Percentiles rank a stretch among this genome's conserved stretches.
phyloP scores from a whole-genome alignment of 208 protist species.

The Porcisia hertigi region DNA sequence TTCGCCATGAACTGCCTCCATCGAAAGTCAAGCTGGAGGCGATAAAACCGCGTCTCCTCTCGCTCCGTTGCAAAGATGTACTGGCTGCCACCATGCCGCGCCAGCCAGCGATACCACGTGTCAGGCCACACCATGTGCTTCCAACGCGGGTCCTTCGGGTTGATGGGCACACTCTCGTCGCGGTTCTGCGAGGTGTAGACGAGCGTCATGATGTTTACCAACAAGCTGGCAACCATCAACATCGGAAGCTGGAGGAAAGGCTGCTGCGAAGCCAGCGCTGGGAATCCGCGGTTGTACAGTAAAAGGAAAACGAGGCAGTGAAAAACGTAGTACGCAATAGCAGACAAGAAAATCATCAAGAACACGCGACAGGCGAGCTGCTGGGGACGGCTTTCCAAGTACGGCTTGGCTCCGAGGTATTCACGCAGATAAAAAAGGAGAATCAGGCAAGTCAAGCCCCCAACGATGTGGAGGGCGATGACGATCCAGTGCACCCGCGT shows the following conservation, averaged over 20 bases:
- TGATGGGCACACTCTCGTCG: constrained; percentile 57
- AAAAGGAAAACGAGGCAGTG: constrained; percentile 53
- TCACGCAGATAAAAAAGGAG: constrained; percentile 63
- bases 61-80: constrained; percentile 85
- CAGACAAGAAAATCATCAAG: constrained; percentile 56
- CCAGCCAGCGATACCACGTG: constrained; percentile 84
- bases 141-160: constrained; percentile 75
- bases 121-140: constrained; percentile 87
- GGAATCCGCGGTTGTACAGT: constrained; percentile 40
- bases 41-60: constrained; percentile 79
- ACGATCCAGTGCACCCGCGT: constrained; percentile 36
- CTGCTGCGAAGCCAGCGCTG: constrained; percentile 37
- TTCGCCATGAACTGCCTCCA: constrained; percentile 61
- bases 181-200: constrained; percentile 80
- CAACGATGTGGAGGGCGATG: constrained; percentile 46
- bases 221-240: constrained; percentile 64
- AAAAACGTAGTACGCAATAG: constrained; percentile 57
- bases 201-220: constrained; percentile 87
- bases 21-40: constrained; percentile 70
- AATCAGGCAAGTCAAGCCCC: constrained; percentile 47
- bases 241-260: constrained; percentile 70
- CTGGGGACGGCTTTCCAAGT: constrained; percentile 81
- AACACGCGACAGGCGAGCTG: constrained; percentile 88
- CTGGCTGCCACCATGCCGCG: constrained; percentile 85
- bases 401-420: constrained; percentile 80